Evolutionary conservation across 768 basidiomycete genomes (phyloP).

Genomic region (Tremella yokohamensis): DNA sequence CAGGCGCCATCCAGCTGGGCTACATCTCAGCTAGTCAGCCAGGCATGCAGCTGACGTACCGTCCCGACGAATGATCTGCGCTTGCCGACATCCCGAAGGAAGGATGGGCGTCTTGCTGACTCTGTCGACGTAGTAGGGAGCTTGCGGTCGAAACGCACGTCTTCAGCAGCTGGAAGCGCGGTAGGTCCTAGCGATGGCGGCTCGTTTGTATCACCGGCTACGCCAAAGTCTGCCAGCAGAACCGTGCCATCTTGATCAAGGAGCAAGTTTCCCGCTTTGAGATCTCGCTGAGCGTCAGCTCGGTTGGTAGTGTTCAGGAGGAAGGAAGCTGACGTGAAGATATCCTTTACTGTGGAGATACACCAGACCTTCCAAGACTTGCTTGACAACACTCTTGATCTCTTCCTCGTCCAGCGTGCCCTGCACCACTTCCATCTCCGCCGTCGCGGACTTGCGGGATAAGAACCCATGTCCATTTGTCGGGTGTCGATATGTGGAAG

Average conservation of each 20-base stretch:
- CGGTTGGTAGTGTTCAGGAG: neutral
- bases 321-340: conserved; percentile 25
- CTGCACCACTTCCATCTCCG: neutral
- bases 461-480: conserved; percentile 54
- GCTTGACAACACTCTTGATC: conserved; percentile 74
- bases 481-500: conserved; percentile 68
- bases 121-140: neutral
- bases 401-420: conserved; percentile 80
- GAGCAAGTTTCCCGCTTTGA: conserved; percentile 91
- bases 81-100: conserved; percentile 54
- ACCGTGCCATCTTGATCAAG: conserved; percentile 66
- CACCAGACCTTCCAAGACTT: conserved; percentile 69
- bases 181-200: conserved; percentile 1
- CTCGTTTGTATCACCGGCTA: conserved; percentile 69
- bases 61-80: conserved; percentile 92
- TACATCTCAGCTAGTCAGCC: conserved; percentile 33
- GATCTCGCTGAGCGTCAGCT: conserved; percentile 67
- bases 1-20: conserved; percentile 98
- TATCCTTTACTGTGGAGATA: conserved; percentile 30
- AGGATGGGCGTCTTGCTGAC: neutral
- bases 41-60: conserved; percentile 7
- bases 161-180: conserved; percentile 7
- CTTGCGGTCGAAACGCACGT: conserved; percentile 23
- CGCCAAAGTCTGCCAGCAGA: conserved; percentile 85
- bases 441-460: neutral